Percentiles rank a stretch among this genome's conserved stretches.
These are phyloP conservation scores for Baorangia bicolor DNA, from an alignment of 768 basidiomycete genomes.

Conservation along the genomic window DNA sequence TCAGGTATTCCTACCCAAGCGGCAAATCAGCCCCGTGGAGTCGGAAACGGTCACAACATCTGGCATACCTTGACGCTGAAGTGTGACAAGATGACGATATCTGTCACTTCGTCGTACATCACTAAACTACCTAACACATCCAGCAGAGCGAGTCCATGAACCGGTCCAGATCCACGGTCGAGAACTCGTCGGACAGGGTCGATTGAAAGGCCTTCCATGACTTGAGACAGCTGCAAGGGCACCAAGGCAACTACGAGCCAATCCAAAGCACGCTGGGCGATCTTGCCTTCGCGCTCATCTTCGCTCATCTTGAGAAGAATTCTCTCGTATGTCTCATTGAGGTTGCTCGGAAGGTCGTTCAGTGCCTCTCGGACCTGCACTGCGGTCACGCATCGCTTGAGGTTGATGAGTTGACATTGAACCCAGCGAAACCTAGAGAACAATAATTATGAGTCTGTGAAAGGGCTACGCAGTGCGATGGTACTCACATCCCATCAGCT, in stretches of 20 bases:
- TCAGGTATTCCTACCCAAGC: too few species aligned
- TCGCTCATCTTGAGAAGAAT: background rate
- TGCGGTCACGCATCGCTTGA: background rate
- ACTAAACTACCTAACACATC: too few species aligned
- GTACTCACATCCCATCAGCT: constrained; percentile 16
- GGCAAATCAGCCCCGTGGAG: too few species aligned
- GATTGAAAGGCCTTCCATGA: constrained; percentile 8
- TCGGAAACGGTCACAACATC: too few species aligned
- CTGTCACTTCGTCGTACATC: too few species aligned
- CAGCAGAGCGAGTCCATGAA: too few species aligned
- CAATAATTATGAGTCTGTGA: too few species aligned
- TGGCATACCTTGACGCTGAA: too few species aligned
- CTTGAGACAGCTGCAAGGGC: constrained; percentile 2
- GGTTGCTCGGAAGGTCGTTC: background rate
- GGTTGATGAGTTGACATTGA: constrained; percentile 9
- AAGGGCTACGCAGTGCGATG: background rate
- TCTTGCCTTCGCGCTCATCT: background rate
- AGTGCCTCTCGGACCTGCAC: background rate
- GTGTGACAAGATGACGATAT: too few species aligned
- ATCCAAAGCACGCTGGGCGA: background rate
- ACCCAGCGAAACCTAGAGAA: constrained; percentile 15
- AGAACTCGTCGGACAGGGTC: background rate
- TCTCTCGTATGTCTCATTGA: constrained; percentile 7
- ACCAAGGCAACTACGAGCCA: constrained; percentile 13
- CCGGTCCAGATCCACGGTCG: background rate